These are phyloP conservation scores for Ophiostoma fasciatum DNA, from an alignment of 2,329 filamentous ascomycete species.

Conservation along the genomic window DNA sequence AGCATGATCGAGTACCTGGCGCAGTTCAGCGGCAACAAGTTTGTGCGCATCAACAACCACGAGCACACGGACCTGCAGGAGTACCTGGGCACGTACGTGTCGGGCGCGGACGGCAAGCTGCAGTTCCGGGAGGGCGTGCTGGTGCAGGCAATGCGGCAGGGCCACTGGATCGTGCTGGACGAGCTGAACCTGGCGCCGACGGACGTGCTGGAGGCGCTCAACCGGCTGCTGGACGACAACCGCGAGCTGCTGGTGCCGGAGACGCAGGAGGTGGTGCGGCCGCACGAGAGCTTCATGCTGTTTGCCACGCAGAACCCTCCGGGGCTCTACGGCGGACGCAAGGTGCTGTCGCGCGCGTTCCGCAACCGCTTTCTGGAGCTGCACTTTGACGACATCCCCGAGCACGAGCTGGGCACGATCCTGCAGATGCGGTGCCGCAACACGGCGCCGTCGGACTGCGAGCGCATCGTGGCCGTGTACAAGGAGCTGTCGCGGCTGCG, in stretches of 20 bases:
- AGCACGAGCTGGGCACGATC: conserved; percentile 85
- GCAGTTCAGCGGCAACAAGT: conserved; percentile 92
- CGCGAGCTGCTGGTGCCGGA: conserved; percentile 90
- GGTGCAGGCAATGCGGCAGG: conserved; percentile 80
- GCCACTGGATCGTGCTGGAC: conserved; percentile 96
- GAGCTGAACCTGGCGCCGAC: conserved; percentile 95
- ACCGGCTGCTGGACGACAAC: conserved; percentile 91
- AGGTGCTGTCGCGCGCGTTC: conserved; percentile 85
- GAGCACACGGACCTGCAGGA: conserved; percentile 98
- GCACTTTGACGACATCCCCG: conserved; percentile 95
- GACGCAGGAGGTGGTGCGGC: conserved; percentile 84
- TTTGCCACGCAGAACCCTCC: conserved; percentile 97
- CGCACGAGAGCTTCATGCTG: conserved; percentile 90
- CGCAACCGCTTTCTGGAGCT: conserved; percentile 93
- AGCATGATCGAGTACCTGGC: conserved; percentile 99
- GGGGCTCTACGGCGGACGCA: conserved; percentile 87
- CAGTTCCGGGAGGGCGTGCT: conserved; percentile 87
- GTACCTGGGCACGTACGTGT: conserved; percentile 89
- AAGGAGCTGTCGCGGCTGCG: conserved; percentile 79
- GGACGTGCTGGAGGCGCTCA: conserved; percentile 90
- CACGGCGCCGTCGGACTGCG: conserved; percentile 80
- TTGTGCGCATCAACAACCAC: conserved; percentile 98
- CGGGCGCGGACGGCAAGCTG: conserved; percentile 68
- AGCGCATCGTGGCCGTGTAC: conserved; percentile 84
- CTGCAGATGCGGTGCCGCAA: conserved; percentile 74